phyloP scores from a whole-genome alignment of 2,329 filamentous ascomycete genomes.

The Cladosporium colombiae region DNA sequence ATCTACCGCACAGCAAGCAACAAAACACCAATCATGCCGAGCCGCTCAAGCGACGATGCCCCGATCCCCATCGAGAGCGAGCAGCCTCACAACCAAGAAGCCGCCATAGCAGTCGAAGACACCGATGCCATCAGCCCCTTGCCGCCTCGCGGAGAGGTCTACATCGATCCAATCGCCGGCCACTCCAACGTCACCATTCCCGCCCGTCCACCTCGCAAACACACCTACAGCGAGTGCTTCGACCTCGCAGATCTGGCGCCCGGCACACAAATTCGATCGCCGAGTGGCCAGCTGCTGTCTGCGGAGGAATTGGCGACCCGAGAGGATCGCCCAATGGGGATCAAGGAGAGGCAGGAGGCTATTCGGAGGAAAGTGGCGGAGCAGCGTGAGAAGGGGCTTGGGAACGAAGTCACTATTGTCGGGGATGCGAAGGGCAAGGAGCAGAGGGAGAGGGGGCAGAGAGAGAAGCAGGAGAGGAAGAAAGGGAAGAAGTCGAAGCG shows the following conservation, averaged over 20 bases:
- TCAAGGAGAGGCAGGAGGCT: slow-evolving; percentile 40
- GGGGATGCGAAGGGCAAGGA: slow-evolving; percentile 6
- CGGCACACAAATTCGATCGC: slow-evolving; percentile 32
- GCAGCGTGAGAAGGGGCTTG: neutral
- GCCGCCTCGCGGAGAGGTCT: neutral
- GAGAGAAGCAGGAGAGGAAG: neutral
- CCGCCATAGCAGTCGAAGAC: neutral
- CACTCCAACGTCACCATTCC: slow-evolving; percentile 26
- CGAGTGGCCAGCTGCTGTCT: slow-evolving; percentile 35
- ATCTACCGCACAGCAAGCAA: neutral
- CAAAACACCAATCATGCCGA: neutral
- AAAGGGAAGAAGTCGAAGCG: slow-evolving; percentile 50
- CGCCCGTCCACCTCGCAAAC: slow-evolving; percentile 23
- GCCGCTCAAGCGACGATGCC: neutral
- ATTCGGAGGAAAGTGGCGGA: slow-evolving; percentile 27
- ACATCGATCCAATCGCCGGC: slow-evolving; percentile 23
- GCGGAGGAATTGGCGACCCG: slow-evolving; percentile 30
- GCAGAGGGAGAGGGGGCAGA: neutral
- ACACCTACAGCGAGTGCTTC: slow-evolving; percentile 33
- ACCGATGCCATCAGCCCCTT: slow-evolving; percentile 7
- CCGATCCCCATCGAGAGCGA: neutral
- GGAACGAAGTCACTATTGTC: slow-evolving; percentile 1
- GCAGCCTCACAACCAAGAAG: neutral
- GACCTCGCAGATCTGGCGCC: slow-evolving; percentile 30
- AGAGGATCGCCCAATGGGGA: slow-evolving; percentile 35